Percentiles rank a stretch among this genome's conserved stretches.
phyloP scores from a whole-genome alignment of 805 yeast species.

The Metschnikowia cubensis region DNA sequence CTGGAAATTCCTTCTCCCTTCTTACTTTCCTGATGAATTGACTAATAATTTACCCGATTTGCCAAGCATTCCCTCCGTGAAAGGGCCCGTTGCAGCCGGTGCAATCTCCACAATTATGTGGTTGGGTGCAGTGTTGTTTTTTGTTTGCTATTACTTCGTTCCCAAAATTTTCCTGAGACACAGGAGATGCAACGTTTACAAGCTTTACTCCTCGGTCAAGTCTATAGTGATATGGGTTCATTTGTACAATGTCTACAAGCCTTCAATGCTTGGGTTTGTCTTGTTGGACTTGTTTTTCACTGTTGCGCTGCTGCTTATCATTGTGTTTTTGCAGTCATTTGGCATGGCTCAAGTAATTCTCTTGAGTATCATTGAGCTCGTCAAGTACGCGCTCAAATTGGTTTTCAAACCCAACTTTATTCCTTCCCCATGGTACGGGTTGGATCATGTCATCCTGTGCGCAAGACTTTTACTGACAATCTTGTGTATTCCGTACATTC shows the following conservation, averaged over 20 bases:
- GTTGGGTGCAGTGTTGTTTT: constrained; percentile 9
- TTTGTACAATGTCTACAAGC: constrained; percentile 42
- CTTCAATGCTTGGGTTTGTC: constrained; percentile 37
- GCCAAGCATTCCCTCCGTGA: not conserved
- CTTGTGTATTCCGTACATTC: constrained; percentile 43
- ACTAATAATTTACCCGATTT: not conserved
- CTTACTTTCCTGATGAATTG: not conserved
- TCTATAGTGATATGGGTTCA: constrained; percentile 46
- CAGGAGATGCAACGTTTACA: constrained; percentile 19
- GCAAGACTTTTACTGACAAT: constrained; percentile 39
- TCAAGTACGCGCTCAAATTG: constrained; percentile 23
- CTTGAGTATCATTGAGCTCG: constrained; percentile 33
- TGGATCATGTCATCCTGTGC: constrained; percentile 32
- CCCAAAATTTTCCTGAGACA: constrained; percentile 18
- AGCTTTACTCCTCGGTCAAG: constrained; percentile 46
- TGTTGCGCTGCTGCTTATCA: constrained; percentile 32
- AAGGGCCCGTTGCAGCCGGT: constrained; percentile 17
- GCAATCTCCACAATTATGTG: constrained; percentile 23
- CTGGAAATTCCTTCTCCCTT: not conserved
- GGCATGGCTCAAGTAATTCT: constrained; percentile 44
- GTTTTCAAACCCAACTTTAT: constrained; percentile 28
- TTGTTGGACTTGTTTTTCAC: constrained; percentile 32
- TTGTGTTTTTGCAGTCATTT: constrained; percentile 42
- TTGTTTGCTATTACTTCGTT: constrained; percentile 12
- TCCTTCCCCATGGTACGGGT: constrained; percentile 24